These are phyloP conservation scores for Rosa chinensis DNA, from an alignment of 306 rosid genomes.

Conservation along the genomic window DNA sequence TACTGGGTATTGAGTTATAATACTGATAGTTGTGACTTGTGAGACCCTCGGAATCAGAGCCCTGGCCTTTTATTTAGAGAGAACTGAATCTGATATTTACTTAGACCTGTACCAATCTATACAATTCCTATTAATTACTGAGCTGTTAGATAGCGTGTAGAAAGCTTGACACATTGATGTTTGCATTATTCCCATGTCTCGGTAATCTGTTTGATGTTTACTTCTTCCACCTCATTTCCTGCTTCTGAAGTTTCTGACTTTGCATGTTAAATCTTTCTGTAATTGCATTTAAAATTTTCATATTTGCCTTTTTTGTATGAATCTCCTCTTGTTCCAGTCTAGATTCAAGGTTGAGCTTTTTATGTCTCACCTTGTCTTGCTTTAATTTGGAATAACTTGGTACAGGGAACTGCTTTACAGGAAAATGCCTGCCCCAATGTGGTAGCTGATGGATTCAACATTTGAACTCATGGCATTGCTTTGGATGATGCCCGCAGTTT, in stretches of 20 bases:
- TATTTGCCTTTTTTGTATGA: neutral
- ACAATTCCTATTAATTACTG: neutral
- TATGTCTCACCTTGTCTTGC: slow-evolving; percentile 19
- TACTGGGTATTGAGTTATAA: neutral
- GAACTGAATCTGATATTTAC: neutral
- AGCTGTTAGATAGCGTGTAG: neutral
- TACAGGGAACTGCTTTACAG: neutral
- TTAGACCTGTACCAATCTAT: neutral
- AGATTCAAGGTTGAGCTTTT: slow-evolving; percentile 6
- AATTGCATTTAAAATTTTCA: neutral
- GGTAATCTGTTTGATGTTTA: no score
- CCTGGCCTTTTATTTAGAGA: neutral
- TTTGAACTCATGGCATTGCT: slow-evolving; percentile 24
- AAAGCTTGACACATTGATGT: neutral
- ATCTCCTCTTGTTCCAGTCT: neutral
- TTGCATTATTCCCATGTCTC: neutral
- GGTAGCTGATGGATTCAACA: slow-evolving; percentile 20
- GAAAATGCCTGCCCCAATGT: neutral
- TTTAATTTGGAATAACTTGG: slow-evolving; percentile 27
- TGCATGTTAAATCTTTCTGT: neutral
- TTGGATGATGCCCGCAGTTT: neutral
- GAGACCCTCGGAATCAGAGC: neutral
- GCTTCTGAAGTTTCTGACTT: neutral
- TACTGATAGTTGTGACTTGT: neutral
- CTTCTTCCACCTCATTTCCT: no score